Conservation (phyloP, 2,329 filamentous ascomycete genomes). For the Sarocladiaceae sp. region DNA sequence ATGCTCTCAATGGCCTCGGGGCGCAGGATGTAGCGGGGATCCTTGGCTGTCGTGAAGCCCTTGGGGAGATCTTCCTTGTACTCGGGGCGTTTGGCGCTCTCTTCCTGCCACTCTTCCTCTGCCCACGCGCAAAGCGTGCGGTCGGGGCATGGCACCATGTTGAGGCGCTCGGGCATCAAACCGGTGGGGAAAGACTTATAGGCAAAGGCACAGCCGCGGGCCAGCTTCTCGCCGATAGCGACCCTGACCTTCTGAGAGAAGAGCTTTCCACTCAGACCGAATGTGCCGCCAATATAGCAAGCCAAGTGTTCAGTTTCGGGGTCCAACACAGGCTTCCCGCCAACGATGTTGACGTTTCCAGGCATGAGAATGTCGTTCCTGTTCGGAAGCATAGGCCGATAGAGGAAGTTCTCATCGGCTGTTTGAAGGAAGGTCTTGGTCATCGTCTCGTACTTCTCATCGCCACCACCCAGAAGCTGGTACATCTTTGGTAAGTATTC, state of each 20-base stretch:
- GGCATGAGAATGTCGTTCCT: conserved; percentile 59
- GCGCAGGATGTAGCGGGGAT: conserved; percentile 42
- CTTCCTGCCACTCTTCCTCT: conserved; percentile 20
- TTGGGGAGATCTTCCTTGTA: conserved; percentile 26
- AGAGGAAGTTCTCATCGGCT: conserved; percentile 59
- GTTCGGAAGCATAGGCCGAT: conserved; percentile 59
- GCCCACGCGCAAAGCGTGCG: conserved; percentile 25
- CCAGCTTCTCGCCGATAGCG: conserved; percentile 39
- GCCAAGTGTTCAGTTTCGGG: conserved; percentile 27
- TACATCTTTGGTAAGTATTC: conserved; percentile 58
- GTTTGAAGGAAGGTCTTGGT: conserved; percentile 42
- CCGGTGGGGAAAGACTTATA: conserved; percentile 48
- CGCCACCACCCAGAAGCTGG: conserved; percentile 56
- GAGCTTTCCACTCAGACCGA: conserved; percentile 56
- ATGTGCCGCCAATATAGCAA: conserved; percentile 65
- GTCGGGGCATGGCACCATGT: conserved; percentile 37
- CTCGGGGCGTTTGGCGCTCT: conserved; percentile 12
- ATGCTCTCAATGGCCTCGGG: conserved; percentile 74
- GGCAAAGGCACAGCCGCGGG: conserved; percentile 51
- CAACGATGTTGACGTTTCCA: conserved; percentile 31
- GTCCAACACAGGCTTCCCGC: conserved; percentile 38
- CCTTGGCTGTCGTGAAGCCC: conserved; percentile 56
- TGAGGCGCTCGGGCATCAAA: conserved; percentile 53
- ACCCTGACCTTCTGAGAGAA: conserved; percentile 44
- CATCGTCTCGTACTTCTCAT: conserved; percentile 54